Evolutionary conservation across 179 eudicot species (phyloP).

Genomic region (Corrigiola litoralis): DNA sequence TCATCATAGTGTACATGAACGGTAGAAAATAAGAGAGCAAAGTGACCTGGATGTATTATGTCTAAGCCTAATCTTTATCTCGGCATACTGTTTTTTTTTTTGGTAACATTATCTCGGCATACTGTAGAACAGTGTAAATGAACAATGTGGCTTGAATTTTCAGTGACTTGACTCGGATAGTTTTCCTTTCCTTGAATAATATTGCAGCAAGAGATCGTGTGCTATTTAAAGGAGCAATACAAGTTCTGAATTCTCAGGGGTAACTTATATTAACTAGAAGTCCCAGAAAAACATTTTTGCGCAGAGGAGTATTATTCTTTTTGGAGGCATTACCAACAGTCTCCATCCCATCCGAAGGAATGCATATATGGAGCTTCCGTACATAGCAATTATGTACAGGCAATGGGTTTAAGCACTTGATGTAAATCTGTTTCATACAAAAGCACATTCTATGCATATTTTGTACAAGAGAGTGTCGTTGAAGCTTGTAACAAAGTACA

Average conservation of each 20-base stretch:
- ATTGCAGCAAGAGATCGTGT: conserved; percentile 88
- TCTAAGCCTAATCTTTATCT: too few relatives aligned
- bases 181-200: not conserved
- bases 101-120: too few relatives aligned
- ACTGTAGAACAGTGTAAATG: too few relatives aligned
- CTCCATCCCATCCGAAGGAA: not conserved
- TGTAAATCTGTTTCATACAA: not conserved
- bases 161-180: not conserved
- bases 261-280: not conserved
- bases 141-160: not conserved
- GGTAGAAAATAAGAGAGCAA: too few relatives aligned
- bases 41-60: too few relatives aligned
- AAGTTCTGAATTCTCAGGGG: conserved; percentile 45
- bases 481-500: not conserved
- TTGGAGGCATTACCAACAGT: not conserved
- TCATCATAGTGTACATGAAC: too few relatives aligned
- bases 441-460: not conserved
- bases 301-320: not conserved
- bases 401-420: not conserved
- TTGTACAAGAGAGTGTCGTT: conserved; percentile 9
- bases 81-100: too few relatives aligned
- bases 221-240: conserved; percentile 69
- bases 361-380: conserved; percentile 18
- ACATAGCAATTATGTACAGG: conserved; percentile 16
- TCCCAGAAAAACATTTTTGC: not conserved